Percentiles rank a stretch among this genome's conserved stretches.
phyloP scores from a whole-genome alignment of 495 filamentous ascomycete genomes.

The Penicillium alfredii region DNA sequence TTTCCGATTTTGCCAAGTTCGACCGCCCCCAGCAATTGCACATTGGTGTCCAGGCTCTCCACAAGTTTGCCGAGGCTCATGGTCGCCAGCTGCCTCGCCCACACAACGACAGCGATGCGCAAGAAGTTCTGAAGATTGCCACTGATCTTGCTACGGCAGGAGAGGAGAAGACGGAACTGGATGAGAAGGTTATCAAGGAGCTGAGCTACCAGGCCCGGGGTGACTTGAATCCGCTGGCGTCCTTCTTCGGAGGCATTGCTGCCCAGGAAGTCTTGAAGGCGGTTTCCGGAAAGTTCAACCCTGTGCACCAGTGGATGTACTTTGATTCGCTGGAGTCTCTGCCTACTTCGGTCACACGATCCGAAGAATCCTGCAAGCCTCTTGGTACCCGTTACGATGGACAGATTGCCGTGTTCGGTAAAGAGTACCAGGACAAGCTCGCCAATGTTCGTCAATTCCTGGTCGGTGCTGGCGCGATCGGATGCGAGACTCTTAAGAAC shows the following conservation, averaged over 20 bases:
- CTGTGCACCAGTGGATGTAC: conserved; percentile 90
- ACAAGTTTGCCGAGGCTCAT: conserved; percentile 69
- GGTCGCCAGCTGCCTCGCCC: conserved; percentile 67
- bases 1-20: conserved; percentile 96
- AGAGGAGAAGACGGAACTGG: conserved; percentile 74
- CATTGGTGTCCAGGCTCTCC: conserved; percentile 85
- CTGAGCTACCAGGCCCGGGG: conserved; percentile 94
- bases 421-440: conserved; percentile 89
- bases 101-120: conserved; percentile 77
- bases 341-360: conserved; percentile 63
- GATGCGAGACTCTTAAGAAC: conserved; percentile 99
- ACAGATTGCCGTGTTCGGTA: conserved; percentile 94
- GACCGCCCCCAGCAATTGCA: conserved; percentile 90
- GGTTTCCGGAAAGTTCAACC: conserved; percentile 95
- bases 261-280: conserved; percentile 97
- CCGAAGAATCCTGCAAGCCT: conserved; percentile 83
- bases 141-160: conserved; percentile 56
- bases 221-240: conserved; percentile 84
- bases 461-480: conserved; percentile 95
- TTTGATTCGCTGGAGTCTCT: conserved; percentile 96
- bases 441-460: conserved; percentile 85
- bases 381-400: conserved; percentile 84
- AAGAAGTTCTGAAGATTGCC: conserved; percentile 66
- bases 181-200: conserved; percentile 89
- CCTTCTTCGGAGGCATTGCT: conserved; percentile 90